Percentiles rank a stretch among this genome's conserved stretches.
phyloP scores from a whole-genome alignment of 2,329 filamentous ascomycete genomes.

The Rachicladosporium sp. region DNA sequence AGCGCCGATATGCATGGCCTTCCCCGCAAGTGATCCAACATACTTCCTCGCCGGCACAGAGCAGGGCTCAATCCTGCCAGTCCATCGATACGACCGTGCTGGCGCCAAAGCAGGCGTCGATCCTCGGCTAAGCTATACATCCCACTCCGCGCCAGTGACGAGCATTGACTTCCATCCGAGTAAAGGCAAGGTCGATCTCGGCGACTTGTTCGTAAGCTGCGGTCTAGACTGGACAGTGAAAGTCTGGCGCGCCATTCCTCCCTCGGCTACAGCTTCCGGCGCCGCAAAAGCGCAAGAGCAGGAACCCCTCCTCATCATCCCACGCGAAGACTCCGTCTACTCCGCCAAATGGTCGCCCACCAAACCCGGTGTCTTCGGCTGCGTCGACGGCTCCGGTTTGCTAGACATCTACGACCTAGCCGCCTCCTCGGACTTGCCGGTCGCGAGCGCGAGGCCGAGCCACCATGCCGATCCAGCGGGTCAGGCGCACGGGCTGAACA shows the following conservation, averaged over 20 bases:
- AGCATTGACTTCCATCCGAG: constrained; percentile 91
- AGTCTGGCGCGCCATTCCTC: constrained; percentile 84
- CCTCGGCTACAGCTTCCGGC: constrained; percentile 51
- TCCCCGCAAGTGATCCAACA: constrained; percentile 87
- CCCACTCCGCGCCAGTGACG: constrained; percentile 90
- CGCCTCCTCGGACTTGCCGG: constrained; percentile 81
- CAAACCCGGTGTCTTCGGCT: constrained; percentile 85
- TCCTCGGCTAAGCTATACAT: constrained; percentile 72
- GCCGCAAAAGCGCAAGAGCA: constrained; percentile 20
- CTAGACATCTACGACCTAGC: constrained; percentile 94
- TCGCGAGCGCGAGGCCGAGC: constrained; percentile 52
- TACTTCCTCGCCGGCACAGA: constrained; percentile 96
- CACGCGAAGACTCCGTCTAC: constrained; percentile 92
- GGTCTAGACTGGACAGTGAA: constrained; percentile 96
- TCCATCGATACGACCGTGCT: constrained; percentile 92
- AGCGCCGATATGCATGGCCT: constrained; percentile 89
- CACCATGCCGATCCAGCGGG: constrained; percentile 18
- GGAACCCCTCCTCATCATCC: constrained; percentile 70
- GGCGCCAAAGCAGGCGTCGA: constrained; percentile 95
- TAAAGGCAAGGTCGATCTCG: constrained; percentile 82
- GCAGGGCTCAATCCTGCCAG: constrained; percentile 91
- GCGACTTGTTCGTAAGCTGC: constrained; percentile 83
- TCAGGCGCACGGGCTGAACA: constrained; percentile 43
- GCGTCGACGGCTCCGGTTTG: constrained; percentile 85
- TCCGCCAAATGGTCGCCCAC: constrained; percentile 91